phyloP scores from a whole-genome alignment of 2,329 filamentous ascomycete species.

The Colletotrichum sojae region DNA sequence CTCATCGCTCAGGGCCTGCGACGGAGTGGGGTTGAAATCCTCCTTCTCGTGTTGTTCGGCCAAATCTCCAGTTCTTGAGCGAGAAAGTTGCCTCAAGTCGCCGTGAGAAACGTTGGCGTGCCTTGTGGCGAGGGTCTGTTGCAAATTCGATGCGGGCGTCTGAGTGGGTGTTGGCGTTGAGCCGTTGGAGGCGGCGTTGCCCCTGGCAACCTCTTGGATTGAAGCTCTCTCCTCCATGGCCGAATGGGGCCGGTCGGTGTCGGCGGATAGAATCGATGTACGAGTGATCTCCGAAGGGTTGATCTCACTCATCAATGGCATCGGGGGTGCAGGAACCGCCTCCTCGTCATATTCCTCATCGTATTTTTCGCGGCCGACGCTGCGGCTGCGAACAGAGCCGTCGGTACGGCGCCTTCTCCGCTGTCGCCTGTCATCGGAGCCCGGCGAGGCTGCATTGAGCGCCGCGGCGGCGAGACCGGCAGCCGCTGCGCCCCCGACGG shows the following conservation, averaged over 20 bases:
- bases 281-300: constrained; percentile 90
- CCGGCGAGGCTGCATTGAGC: constrained; percentile 57
- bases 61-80: constrained; percentile 51
- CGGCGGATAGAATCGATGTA: constrained; percentile 87
- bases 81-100: constrained; percentile 69
- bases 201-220: constrained; percentile 74
- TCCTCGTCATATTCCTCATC: constrained; percentile 68
- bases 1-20: constrained; percentile 52
- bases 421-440: constrained; percentile 65
- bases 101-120: constrained; percentile 76
- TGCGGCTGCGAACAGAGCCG: constrained; percentile 58
- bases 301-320: constrained; percentile 90
- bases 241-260: constrained; percentile 80
- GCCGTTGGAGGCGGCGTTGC: constrained; percentile 68
- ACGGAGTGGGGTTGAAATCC: constrained; percentile 59
- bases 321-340: constrained; percentile 76
- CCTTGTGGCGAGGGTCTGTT: constrained; percentile 76
- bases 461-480: constrained; percentile 54
- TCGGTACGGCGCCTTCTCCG: constrained; percentile 68
- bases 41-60: constrained; percentile 55
- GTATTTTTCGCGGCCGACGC: constrained; percentile 60
- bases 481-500: constrained; percentile 60
- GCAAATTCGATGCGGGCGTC: constrained; percentile 63
- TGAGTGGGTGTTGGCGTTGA: constrained; percentile 75
- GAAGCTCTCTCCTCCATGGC: constrained; percentile 75